Evolutionary conservation across 139 green algal species (phyloP), one percentile per base, ranked within the genome.

Genomic region (Chlorella sp.): DNA sequence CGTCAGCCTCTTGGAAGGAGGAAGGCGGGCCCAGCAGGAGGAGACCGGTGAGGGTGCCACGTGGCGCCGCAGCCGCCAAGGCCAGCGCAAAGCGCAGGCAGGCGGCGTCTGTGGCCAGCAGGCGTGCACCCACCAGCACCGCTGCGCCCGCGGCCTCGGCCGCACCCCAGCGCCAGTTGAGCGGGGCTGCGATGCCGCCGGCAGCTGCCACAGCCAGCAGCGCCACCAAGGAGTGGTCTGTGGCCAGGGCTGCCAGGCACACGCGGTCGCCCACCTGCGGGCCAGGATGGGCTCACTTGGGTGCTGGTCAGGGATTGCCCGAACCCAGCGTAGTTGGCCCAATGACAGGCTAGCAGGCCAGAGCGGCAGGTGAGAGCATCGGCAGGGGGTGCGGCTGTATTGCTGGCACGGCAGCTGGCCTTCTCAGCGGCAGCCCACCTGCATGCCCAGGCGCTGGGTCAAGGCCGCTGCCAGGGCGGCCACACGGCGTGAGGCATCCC

Each of bases 91-190:
- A 81, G 30, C 26, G 40, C 73, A 92, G 68, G 57, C 86, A 89
- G 28, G 66, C 88, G 32, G 68, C 88, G 61, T 93, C 87, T 21
- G 61, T 21, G 11, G 88, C 28, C 24, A 92, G n/a, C 24, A 85
- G 28, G 34, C 40, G 39, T 0, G 75, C 69, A 5, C 89, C 84
- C 21, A 91, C 80, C 12, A 89, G 37, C 14, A 71, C 4, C 34
- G 57, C 75, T 60, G 89, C 87, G 61, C 87, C 37, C 2, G 86
- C 61, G 0, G 86, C 64, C 71, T 93, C 90, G 19, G 32, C 48
- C 18, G 73, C 64, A 75, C 64, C 66, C 90, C 90, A 87, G 28
- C 96, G 93, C 88, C 86, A 93, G 92, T 98, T 98, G 21, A 98
- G 78, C 0, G 96, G 96, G 18, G 88, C 95, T 2, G 92, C 90